Conservation (phyloP, 495 filamentous ascomycete species). For the Filosporella fistucella region DNA sequence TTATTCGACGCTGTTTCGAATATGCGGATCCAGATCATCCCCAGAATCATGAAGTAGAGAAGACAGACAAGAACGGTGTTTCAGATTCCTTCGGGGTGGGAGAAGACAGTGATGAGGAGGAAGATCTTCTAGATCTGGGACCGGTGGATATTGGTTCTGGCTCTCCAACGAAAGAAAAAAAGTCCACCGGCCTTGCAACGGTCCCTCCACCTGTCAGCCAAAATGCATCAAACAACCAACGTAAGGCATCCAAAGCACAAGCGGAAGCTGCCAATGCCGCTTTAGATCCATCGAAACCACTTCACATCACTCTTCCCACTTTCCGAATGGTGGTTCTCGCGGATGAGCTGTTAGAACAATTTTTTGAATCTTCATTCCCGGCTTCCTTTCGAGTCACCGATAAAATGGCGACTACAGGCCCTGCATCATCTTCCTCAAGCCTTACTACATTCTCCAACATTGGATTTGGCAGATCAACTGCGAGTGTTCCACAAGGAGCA, state of each 20-base stretch:
- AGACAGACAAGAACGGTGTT: constrained; percentile 26
- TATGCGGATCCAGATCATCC: constrained; percentile 93
- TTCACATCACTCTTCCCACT: constrained; percentile 94
- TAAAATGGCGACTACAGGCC: constrained; percentile 32
- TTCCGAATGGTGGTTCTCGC: constrained; percentile 98
- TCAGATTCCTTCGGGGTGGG: constrained; percentile 67
- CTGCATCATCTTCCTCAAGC: constrained; percentile 41
- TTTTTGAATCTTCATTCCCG: constrained; percentile 81
- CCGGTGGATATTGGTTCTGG: constrained; percentile 8
- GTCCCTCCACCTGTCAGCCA: constrained; percentile 3
- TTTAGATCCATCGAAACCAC: constrained; percentile 84
- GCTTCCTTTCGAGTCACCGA: constrained; percentile 56
- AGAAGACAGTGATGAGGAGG: constrained; percentile 65
- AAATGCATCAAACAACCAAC: background rate
- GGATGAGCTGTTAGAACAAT: constrained; percentile 90
- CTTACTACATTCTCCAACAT: constrained; percentile 78
- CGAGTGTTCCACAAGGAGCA: constrained; percentile 22
- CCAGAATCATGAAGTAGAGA: constrained; percentile 22
- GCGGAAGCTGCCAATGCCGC: constrained; percentile 74
- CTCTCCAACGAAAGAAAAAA: constrained; percentile 13
- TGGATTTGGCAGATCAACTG: constrained; percentile 38
- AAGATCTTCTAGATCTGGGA: constrained; percentile 61
- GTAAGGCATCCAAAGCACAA: constrained; percentile 47
- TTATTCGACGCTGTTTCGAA: constrained; percentile 94
- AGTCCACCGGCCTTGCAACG: constrained; percentile 14